Evolutionary conservation across 148 eudicot species (phyloP), one percentile per base, ranked within the genome.

Genomic region (Camellia sinensis): DNA sequence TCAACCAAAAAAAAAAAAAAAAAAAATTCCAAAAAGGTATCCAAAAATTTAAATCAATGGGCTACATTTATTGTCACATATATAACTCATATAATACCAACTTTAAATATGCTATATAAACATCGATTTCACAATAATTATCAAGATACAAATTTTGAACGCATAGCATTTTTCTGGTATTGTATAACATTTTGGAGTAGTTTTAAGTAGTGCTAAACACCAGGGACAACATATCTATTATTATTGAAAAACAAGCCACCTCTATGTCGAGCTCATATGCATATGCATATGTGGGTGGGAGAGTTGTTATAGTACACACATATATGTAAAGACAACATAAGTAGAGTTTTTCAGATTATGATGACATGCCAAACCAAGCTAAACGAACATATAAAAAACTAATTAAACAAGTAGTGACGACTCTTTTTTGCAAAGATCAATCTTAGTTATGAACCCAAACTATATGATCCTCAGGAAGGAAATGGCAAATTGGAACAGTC

Each of bases 401-500:
- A 71, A 29, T 29, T 29, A 29, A 29, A 29, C 2, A 0, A 59
- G 3, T 37, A 4, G 18, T 4, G 8, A 21, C 4, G 18, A 17
- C 46, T 73, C 44, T 0, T 56, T 63, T 76, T 76, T 56, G 4
- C 45, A 48, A 46, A 46, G 22, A 17, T 43, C 71, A 29, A 29
- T 29, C 37, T 29, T 82, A 82, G 67, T 78, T 71, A 6, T 71
- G 45, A 64, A 82, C 80, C 84, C 84, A 82, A 14, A 82, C 84
- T 19, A 82, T 56, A 12, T 72, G 80, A 64, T 82, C 84, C 67
- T 77, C 76, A 2, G 84, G 84, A 29, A 78, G 84, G 74, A 22
- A 82, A 64, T 82, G 84, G 84, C 84, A 77, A 52, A 82, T 2
- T 7, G 84, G 84, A 45, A 82, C 81, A 12, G 66, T 82, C 41